These are phyloP conservation scores for Scutellaria galericulata DNA, from an alignment of 257 asterid species.

Conservation along the genomic window DNA sequence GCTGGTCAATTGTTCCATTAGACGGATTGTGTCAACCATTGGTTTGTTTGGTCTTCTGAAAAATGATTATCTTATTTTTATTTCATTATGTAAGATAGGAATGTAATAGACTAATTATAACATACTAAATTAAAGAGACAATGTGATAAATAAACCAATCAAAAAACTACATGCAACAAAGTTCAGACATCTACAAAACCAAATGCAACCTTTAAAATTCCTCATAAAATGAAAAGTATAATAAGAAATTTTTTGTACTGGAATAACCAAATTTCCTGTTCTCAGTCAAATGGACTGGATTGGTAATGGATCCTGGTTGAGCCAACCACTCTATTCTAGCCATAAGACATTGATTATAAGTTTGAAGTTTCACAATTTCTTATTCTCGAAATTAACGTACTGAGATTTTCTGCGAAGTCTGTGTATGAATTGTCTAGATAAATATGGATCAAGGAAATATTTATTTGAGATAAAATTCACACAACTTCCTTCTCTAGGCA, in stretches of 20 bases:
- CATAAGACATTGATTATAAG: neutral
- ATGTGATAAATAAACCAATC: neutral
- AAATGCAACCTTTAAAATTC: neutral
- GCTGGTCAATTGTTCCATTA: neutral
- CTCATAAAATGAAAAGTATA: neutral
- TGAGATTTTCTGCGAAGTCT: neutral
- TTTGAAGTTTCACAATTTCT: neutral
- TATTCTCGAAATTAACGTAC: neutral
- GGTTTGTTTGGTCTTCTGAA: neutral
- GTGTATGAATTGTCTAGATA: neutral
- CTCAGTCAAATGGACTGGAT: neutral
- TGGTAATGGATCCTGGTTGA: neutral
- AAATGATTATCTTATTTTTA: neutral
- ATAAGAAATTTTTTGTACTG: neutral
- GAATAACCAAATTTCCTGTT: neutral
- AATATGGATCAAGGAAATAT: constrained; percentile 3
- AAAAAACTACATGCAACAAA: neutral
- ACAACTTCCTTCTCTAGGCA: neutral
- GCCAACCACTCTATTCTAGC: neutral
- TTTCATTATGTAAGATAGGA: neutral
- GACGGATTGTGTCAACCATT: neutral
- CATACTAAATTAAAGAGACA: neutral
- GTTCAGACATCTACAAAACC: neutral
- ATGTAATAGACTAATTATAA: neutral
- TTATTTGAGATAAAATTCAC: neutral